phyloP scores from a whole-genome alignment of 352 stramenopile genomes.

The Globisporangium emineosum region DNA sequence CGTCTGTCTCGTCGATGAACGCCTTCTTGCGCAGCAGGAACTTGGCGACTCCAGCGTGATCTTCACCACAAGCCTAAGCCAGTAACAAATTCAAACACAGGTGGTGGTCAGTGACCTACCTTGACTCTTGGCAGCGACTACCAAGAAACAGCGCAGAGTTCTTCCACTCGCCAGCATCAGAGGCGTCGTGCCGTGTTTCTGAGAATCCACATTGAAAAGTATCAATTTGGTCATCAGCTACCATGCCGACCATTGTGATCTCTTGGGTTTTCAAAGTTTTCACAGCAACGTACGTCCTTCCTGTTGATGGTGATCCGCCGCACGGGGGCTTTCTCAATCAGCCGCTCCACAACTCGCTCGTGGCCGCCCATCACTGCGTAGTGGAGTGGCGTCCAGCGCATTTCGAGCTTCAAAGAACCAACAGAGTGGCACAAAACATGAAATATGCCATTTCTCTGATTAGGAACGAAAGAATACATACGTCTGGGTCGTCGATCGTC shows the following conservation, averaged over 20 bases:
- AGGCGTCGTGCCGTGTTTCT: conserved; percentile 76
- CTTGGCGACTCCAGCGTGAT: conserved; percentile 52
- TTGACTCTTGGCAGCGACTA: background rate
- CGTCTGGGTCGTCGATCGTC: conserved; percentile 75
- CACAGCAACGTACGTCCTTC: conserved; percentile 49
- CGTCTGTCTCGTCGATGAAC: conserved; percentile 79
- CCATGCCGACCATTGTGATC: background rate
- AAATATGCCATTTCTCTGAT: too few relatives aligned
- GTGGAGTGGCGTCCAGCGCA: conserved; percentile 78
- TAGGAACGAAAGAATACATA: conserved; percentile 20
- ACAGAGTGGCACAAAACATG: too few relatives aligned
- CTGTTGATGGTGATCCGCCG: conserved; percentile 76
- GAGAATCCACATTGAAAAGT: conserved; percentile 3
- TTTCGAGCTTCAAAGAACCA: conserved; percentile 45
- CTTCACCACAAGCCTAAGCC: conserved; percentile 62
- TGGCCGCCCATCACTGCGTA: conserved; percentile 78
- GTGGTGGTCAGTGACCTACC: background rate
- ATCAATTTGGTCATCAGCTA: background rate
- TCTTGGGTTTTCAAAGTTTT: background rate
- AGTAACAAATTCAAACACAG: background rate
- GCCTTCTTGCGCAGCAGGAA: conserved; percentile 67
- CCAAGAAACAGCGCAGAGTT: background rate
- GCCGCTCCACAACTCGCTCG: conserved; percentile 39
- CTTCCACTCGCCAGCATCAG: conserved; percentile 60
- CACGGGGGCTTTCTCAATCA: conserved; percentile 73